Conservation (phyloP, 208 protist genomes). For the Phytomonas sp. region DNA sequence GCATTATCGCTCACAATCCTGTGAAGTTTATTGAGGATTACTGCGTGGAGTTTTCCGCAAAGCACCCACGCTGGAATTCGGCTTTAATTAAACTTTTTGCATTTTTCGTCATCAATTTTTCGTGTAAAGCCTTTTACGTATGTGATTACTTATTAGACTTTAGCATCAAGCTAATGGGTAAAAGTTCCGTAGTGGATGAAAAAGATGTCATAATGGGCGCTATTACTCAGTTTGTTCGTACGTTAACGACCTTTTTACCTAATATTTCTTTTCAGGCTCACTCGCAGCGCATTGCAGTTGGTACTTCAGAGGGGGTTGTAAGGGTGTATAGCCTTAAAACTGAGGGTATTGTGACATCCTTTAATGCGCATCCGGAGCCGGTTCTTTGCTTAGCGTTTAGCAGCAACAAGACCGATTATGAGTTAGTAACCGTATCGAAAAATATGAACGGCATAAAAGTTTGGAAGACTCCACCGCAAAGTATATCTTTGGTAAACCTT, state of each 20-base stretch:
- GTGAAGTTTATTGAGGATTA: neutral
- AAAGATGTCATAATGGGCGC: neutral
- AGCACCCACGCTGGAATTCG: neutral
- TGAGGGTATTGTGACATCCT: conserved; percentile 39
- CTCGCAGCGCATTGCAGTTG: conserved; percentile 60
- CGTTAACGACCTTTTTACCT: conserved; percentile 22
- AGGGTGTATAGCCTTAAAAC: conserved; percentile 64
- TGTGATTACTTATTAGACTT: neutral
- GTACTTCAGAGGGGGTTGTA: conserved; percentile 45
- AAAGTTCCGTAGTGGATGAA: neutral
- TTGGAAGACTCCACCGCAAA: conserved; percentile 40
- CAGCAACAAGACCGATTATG: conserved; percentile 47
- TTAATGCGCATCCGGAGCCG: conserved; percentile 39
- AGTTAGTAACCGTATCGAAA: conserved; percentile 67
- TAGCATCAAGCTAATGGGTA: neutral
- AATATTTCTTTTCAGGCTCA: conserved; percentile 71
- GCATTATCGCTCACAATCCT: neutral
- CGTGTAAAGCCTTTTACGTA: neutral
- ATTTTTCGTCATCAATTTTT: neutral
- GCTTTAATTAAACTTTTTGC: neutral
- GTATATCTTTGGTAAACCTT: conserved; percentile 25
- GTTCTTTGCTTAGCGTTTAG: conserved; percentile 68
- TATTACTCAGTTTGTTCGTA: neutral
- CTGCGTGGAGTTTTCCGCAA: neutral
- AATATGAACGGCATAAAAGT: conserved; percentile 53